Base-by-base conservation (phyloP, 1,139 yeast genomes). In the Hyphopichia burtonii region DNA sequence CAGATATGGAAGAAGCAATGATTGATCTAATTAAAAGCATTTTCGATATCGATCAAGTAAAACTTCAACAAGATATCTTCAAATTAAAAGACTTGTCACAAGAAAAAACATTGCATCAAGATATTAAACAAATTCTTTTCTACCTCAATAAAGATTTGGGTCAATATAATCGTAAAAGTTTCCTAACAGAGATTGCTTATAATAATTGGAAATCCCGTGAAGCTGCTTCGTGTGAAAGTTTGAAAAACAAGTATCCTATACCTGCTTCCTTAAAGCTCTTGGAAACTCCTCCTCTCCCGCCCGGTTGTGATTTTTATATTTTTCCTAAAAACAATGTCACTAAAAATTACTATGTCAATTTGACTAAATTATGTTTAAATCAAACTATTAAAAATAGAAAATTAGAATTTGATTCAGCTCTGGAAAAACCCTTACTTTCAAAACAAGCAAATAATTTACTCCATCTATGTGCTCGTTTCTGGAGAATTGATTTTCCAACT, bases 401-500 rank as follows among this genome's bases (percentile, higher is more conserved):
- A 22, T 19, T 43, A 2, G 44, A 38, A 3, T 34, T 34, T 61
- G 65, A 43, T 52, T 53, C 36, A 34, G 51, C 19, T 47, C 53
- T 38, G 35, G 61, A 52, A 9, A 51, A 50, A n/a, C 63, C 66
- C 11, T 53, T 65, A 27, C 61, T 66, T 38, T 65, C 65, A 37
- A 72, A 78, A 55, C 61, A 68, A 22, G 67, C 76, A 2, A 52
- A 58, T 22, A 72, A 65, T 41, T 61, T 82, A 19, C 55, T 81
- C 11, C 62, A 58, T 9, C 63, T 70, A 16, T 77, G 80, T 44
- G 68, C 82, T 5, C 71, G 66, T 38, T 66, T 80, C 38, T 86
- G 95, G 95, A 65, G 86, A 46, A 59, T 86, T 5, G 78, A 77
- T 44, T 59, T 60, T 8, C 67, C 81, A 0, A 71, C 90, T 0